These are phyloP conservation scores for Boletellus ananas DNA, from an alignment of 768 basidiomycete genomes.

Conservation along the genomic window DNA sequence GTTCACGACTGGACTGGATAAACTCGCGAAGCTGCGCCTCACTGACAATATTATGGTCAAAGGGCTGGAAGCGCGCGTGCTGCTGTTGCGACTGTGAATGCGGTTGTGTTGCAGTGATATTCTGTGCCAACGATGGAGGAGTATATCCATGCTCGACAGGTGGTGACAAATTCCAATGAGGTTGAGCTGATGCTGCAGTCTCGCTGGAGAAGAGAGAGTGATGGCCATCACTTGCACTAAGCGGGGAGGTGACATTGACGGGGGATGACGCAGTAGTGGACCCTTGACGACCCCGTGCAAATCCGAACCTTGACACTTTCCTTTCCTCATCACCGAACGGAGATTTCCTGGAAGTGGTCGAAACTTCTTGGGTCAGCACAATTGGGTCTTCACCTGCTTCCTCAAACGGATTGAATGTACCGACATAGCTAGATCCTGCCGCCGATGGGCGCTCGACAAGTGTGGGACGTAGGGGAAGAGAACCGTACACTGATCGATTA, in stretches of 20 bases:
- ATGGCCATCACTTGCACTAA: slow-evolving; percentile 47
- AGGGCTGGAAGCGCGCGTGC: slow-evolving; percentile 50
- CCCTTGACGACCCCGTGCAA: slow-evolving; percentile 67
- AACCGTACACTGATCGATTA: slow-evolving; percentile 54
- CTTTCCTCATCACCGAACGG: slow-evolving; percentile 54
- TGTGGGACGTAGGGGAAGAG: slow-evolving; percentile 39
- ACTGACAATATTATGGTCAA: slow-evolving; percentile 52
- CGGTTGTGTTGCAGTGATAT: slow-evolving; percentile 37
- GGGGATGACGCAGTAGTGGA: slow-evolving; percentile 59
- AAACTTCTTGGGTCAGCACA: slow-evolving; percentile 25
- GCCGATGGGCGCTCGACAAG: slow-evolving; percentile 45
- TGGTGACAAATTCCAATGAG: slow-evolving; percentile 43
- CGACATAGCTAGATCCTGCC: slow-evolving; percentile 54
- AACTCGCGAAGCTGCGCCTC: slow-evolving; percentile 77
- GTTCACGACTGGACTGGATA: slow-evolving; percentile 66
- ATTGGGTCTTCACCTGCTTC: slow-evolving; percentile 51
- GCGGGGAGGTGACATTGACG: slow-evolving; percentile 51
- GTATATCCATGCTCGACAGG: slow-evolving; percentile 43
- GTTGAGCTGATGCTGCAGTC: slow-evolving; percentile 34
- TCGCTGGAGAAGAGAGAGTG: slow-evolving; percentile 46
- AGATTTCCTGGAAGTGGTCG: slow-evolving; percentile 35
- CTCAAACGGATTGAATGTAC: slow-evolving; percentile 79
- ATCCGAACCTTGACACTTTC: slow-evolving; percentile 77
- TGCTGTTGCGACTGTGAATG: slow-evolving; percentile 33
- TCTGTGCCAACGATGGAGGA: slow-evolving; percentile 47